Conservation (phyloP, 345 rosid species). For the Aethionema arabicum region DNA sequence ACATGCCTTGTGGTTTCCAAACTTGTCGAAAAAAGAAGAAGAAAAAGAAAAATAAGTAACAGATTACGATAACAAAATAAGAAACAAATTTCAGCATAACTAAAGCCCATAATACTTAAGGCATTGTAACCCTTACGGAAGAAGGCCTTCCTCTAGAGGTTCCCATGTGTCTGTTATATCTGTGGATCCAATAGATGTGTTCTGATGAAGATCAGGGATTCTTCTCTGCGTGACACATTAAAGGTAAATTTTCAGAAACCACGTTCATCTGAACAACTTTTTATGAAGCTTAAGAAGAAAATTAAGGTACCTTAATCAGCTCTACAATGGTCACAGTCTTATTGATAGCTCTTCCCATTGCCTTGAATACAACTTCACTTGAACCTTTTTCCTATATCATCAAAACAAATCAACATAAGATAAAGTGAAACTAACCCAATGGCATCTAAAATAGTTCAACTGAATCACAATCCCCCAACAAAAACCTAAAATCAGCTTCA, state of each 20-base stretch:
- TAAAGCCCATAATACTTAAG: not conserved
- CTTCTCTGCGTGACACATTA: constrained; percentile 53
- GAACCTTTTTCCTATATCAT: constrained; percentile 57
- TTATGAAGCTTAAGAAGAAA: not conserved
- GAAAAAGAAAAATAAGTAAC: constrained; percentile 7
- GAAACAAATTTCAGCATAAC: not conserved
- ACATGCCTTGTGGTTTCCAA: constrained; percentile 99
- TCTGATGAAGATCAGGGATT: constrained; percentile 78
- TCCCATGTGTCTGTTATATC: constrained; percentile 88
- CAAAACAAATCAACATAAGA: too few relatives aligned
- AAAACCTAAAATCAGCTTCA: not conserved
- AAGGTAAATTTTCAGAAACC: not conserved
- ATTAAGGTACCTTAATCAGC: constrained; percentile 51
- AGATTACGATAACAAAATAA: constrained; percentile 7
- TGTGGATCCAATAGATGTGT: constrained; percentile 73
- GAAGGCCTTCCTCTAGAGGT: constrained; percentile 82
- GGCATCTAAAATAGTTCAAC: not conserved
- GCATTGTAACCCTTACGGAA: constrained; percentile 45
- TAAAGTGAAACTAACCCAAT: too few relatives aligned
- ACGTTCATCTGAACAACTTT: not conserved
- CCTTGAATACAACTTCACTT: constrained; percentile 59
- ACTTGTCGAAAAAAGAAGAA: constrained; percentile 37
- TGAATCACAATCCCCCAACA: not conserved
- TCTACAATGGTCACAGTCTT: constrained; percentile 73
- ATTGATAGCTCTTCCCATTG: constrained; percentile 83